These are phyloP conservation scores for Rhytidiadelphus loreus DNA, from an alignment of 225 moss, liverwort and hornwort genomes.

Conservation along the genomic window DNA sequence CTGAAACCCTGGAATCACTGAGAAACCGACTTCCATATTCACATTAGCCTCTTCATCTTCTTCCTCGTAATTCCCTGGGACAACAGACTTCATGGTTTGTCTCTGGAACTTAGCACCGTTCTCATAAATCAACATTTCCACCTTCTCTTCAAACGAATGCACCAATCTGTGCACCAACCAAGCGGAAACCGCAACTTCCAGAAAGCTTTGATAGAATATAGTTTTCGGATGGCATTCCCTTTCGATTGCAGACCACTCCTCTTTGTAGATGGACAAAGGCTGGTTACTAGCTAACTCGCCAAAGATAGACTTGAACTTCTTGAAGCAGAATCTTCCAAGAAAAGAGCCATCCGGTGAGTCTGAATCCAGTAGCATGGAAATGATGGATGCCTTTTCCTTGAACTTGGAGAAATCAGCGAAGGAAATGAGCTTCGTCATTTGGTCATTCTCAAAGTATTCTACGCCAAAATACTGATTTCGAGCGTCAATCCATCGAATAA, in stretches of 20 bases:
- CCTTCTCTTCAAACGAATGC: conserved; percentile 4
- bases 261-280: neutral
- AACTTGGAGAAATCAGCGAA: conserved; percentile 1
- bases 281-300: neutral
- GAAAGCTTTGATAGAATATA: conserved; percentile 15
- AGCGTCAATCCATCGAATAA: neutral
- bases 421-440: neutral
- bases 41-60: too few relatives aligned
- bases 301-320: conserved; percentile 12
- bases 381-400: conserved; percentile 5
- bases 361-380: neutral
- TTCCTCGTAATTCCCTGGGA: too few relatives aligned
- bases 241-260: neutral
- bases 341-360: neutral
- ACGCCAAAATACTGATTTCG: neutral
- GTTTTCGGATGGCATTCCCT: neutral
- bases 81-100: too few relatives aligned
- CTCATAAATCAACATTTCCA: too few relatives aligned
- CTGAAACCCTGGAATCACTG: too few relatives aligned
- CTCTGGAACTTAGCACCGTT: too few relatives aligned
- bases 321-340: conserved; percentile 13
- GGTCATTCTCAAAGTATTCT: neutral
- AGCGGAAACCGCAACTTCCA: conserved; percentile 11
- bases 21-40: too few relatives aligned
- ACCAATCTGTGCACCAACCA: conserved; percentile 25